Percentiles rank a stretch among this genome's conserved stretches.
These are phyloP conservation scores for Omphalotus olearius DNA, from an alignment of 1,284 basidiomycete genomes.

Conservation along the genomic window DNA sequence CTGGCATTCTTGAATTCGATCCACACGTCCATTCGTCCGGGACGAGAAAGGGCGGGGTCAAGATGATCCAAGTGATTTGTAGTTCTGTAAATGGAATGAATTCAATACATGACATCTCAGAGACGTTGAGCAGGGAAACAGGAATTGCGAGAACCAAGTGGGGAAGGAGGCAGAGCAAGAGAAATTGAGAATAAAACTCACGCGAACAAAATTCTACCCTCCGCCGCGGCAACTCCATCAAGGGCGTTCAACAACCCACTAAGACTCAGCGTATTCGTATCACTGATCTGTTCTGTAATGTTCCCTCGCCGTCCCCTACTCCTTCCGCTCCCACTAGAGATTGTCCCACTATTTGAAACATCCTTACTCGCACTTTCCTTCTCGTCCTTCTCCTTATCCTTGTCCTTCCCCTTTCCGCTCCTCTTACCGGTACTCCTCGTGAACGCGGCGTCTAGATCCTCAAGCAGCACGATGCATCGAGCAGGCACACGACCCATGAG, in stretches of 20 bases:
- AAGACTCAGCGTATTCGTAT: constrained; percentile 74
- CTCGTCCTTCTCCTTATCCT: constrained; percentile 32
- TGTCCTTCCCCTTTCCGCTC: constrained; percentile 45
- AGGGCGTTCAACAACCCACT: constrained; percentile 81
- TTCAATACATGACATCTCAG: neutral
- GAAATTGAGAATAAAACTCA: constrained; percentile 41
- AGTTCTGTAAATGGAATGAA: constrained; percentile 37
- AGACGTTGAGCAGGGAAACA: neutral
- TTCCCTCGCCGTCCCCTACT: constrained; percentile 41
- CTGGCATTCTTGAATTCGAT: constrained; percentile 83
- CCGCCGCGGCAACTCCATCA: constrained; percentile 82
- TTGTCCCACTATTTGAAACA: neutral
- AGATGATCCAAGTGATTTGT: constrained; percentile 83
- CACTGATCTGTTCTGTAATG: constrained; percentile 51
- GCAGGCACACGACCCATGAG: constrained; percentile 80
- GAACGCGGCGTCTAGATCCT: constrained; percentile 83
- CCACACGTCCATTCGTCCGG: constrained; percentile 90
- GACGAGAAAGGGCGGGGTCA: constrained; percentile 77
- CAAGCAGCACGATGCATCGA: constrained; percentile 79
- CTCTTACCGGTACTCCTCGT: constrained; percentile 60
- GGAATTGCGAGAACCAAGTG: neutral
- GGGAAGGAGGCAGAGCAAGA: neutral
- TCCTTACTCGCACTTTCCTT: constrained; percentile 32
- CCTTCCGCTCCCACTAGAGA: constrained; percentile 21
- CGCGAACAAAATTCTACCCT: constrained; percentile 82